These are phyloP conservation scores for Trichoderma sp. DNA, from an alignment of 2,329 filamentous ascomycete species.

Conservation along the genomic window DNA sequence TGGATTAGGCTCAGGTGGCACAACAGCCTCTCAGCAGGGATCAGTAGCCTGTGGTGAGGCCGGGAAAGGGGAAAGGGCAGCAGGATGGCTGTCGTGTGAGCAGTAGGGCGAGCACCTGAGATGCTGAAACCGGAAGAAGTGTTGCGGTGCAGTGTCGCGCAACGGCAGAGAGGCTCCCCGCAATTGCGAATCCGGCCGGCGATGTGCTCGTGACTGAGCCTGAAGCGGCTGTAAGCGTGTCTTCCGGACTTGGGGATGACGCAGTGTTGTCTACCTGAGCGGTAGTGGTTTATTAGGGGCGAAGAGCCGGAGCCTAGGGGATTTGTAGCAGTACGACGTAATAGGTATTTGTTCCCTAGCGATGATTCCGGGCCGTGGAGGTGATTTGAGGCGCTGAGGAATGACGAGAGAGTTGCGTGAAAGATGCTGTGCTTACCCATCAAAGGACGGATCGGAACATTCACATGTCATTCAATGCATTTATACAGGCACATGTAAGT, in stretches of 20 bases:
- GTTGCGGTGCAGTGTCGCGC: neutral
- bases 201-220: constrained; percentile 15
- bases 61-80: neutral
- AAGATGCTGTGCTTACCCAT: neutral
- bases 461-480: constrained; percentile 6
- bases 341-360: neutral
- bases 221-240: neutral
- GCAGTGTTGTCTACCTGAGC: constrained; percentile 11
- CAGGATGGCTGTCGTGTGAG: constrained; percentile 18
- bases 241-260: constrained; percentile 5
- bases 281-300: neutral
- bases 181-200: neutral
- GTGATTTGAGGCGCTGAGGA: neutral
- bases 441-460: neutral
- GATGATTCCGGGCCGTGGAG: neutral
- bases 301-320: neutral
- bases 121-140: constrained; percentile 18
- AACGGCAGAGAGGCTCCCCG: constrained; percentile 9
- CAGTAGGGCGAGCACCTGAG: constrained; percentile 15
- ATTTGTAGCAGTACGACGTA: neutral
- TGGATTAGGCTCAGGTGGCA: neutral
- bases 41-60: neutral
- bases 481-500: neutral
- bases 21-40: neutral
- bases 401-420: neutral